Evolutionary conservation across 164 flowering plant species (phyloP).

Genomic region (Piper betle): DNA sequence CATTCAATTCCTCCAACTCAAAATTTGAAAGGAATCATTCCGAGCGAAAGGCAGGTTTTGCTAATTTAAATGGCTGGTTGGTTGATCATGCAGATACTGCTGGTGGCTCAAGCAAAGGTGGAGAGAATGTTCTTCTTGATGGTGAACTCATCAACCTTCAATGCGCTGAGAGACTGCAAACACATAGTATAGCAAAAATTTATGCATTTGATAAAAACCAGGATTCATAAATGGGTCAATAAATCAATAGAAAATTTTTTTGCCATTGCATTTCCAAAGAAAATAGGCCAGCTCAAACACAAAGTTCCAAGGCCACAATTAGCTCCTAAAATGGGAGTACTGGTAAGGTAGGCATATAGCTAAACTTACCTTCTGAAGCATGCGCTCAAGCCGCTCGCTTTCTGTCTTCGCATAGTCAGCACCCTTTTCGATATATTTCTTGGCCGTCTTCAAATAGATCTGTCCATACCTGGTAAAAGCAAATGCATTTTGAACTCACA

Average conservation of each 20-base stretch:
- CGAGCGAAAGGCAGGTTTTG: neutral
- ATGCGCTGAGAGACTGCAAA: conserved; percentile 68
- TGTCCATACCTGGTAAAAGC: conserved; percentile 53
- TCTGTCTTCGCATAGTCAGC: conserved; percentile 78
- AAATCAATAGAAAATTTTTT: no score
- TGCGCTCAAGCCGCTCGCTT: conserved; percentile 62
- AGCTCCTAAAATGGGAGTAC: neutral
- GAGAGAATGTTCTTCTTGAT: conserved; percentile 79
- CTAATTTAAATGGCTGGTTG: neutral
- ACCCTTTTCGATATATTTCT: conserved; percentile 57
- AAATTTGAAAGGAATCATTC: neutral
- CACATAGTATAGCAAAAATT: neutral
- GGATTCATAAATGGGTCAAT: no score
- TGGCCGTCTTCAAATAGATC: conserved; percentile 72
- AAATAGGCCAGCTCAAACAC: no score
- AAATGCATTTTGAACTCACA: neutral
- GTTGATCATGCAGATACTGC: conserved; percentile 6
- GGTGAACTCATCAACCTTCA: conserved; percentile 78
- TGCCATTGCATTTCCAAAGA: neutral
- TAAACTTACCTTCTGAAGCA: conserved; percentile 61
- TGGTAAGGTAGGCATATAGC: neutral
- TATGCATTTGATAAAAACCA: no score
- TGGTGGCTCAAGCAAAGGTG: conserved; percentile 21
- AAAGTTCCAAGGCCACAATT: neutral
- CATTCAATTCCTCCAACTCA: neutral